Percentiles rank a stretch among this genome's conserved stretches.
phyloP scores from a whole-genome alignment of 768 basidiomycete species.

The Agaricus blazei region DNA sequence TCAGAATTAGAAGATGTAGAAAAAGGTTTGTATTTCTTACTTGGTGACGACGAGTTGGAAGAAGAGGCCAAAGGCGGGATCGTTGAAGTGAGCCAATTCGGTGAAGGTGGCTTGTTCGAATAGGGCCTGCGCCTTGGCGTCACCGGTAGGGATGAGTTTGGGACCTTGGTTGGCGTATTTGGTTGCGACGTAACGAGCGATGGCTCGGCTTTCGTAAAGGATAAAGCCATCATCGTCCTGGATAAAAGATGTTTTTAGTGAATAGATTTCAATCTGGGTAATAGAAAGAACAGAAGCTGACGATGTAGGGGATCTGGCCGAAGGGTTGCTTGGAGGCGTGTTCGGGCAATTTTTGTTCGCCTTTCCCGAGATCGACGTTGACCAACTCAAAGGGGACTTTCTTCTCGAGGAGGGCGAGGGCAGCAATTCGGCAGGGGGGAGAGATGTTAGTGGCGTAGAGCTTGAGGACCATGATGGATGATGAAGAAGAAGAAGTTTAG shows the following conservation, averaged over 20 bases:
- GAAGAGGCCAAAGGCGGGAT: constrained; percentile 40
- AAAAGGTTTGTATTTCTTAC: constrained; percentile 44
- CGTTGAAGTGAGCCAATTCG: constrained; percentile 26
- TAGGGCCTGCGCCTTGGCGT: constrained; percentile 30
- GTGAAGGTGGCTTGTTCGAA: constrained; percentile 46
- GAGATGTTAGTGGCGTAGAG: constrained; percentile 37
- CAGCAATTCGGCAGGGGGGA: constrained; percentile 45
- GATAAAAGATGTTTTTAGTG: neutral
- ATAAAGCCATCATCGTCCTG: constrained; percentile 57
- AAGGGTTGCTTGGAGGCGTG: constrained; percentile 55
- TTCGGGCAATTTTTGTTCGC: constrained; percentile 41
- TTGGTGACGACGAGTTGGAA: constrained; percentile 39
- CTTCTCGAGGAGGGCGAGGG: constrained; percentile 48
- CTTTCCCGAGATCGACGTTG: constrained; percentile 34
- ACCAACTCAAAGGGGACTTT: constrained; percentile 50
- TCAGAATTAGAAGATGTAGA: neutral
- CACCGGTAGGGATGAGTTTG: constrained; percentile 42
- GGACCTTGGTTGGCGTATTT: constrained; percentile 52
- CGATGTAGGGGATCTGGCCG: constrained; percentile 56
- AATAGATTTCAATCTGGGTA: neutral
- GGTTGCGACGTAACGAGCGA: constrained; percentile 49
- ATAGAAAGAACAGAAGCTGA: constrained; percentile 25
- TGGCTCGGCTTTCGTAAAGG: constrained; percentile 60
- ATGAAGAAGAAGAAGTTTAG: too few species aligned
- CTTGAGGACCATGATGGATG: constrained; percentile 34